Percentiles rank a stretch among this genome's conserved stretches.
Evolutionary conservation across 805 yeast genomes (phyloP).

Genomic region (Wickerhamiella siamensis): DNA sequence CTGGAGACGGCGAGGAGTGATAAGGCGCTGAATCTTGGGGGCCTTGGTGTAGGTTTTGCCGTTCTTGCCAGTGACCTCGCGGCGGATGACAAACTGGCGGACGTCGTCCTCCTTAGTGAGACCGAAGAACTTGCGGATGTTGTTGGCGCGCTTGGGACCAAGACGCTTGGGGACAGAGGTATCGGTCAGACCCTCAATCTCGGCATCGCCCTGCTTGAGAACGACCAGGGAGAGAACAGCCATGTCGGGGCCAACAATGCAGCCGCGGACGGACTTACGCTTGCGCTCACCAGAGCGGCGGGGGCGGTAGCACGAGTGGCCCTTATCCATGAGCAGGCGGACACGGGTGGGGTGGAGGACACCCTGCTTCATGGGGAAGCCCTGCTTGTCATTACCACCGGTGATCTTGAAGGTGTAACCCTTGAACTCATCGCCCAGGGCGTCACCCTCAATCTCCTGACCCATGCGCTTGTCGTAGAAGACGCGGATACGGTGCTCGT

Average conservation of each 20-base stretch:
- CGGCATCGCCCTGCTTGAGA: constrained; percentile 95
- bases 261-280: constrained; percentile 99
- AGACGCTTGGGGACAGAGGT: constrained; percentile 93
- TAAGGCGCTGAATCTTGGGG: constrained; percentile 99
- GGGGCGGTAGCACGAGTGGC: constrained; percentile 98
- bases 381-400: constrained; percentile 99
- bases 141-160: constrained; percentile 99
- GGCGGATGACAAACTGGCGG: constrained; percentile 87
- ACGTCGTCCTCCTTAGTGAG: constrained; percentile 88
- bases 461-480: constrained; percentile 99
- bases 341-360: constrained; percentile 99
- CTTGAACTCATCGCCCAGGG: constrained; percentile 97
- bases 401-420: constrained; percentile 98
- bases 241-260: constrained; percentile 94
- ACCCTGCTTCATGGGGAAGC: constrained; percentile 99
- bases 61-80: constrained; percentile 89
- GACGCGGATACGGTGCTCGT: constrained; percentile 95
- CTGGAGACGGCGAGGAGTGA: constrained; percentile 97
- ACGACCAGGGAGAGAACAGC: constrained; percentile 87
- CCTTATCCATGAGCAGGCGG: constrained; percentile 82
- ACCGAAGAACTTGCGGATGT: constrained; percentile 99
- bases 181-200: constrained; percentile 93
- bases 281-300: constrained; percentile 99
- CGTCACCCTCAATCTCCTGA: constrained; percentile 98
- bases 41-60: constrained; percentile 99